Evolutionary conservation across 2,329 filamentous ascomycete genomes (phyloP).

Genomic region (Diaporthe citriasiana): DNA sequence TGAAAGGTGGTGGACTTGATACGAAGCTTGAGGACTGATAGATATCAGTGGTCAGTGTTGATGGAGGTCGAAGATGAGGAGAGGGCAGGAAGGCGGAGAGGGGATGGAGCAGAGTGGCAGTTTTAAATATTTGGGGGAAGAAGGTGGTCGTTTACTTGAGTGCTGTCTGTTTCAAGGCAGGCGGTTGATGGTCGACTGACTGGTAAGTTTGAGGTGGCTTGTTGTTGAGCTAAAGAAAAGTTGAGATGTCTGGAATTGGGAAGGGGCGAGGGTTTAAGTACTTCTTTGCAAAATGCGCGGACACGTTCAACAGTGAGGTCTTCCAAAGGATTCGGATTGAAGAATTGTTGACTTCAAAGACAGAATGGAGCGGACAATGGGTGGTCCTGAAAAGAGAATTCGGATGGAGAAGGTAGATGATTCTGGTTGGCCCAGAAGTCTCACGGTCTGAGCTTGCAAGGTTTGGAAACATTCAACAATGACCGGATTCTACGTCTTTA

Average conservation of each 20-base stretch:
- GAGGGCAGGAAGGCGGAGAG: too few relatives aligned
- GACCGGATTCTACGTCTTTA: neutral
- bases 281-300: neutral
- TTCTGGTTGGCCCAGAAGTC: neutral
- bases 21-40: neutral
- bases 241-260: neutral
- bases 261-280: slow-evolving; percentile 2
- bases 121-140: neutral
- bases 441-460: neutral
- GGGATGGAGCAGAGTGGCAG: neutral
- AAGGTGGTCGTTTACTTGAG: neutral
- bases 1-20: neutral
- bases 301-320: neutral
- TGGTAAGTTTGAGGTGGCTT: neutral
- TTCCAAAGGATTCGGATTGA: neutral
- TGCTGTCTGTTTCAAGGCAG: neutral
- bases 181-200: neutral
- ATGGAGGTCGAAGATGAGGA: neutral
- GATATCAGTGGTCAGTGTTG: neutral
- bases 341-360: neutral
- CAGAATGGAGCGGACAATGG: neutral
- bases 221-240: slow-evolving; percentile 1
- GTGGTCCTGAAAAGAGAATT: neutral
- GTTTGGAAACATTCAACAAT: neutral
- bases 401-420: neutral